Base-by-base conservation (phyloP, 2,329 filamentous ascomycete species). In the Pseudogymnoascus sp. region DNA sequence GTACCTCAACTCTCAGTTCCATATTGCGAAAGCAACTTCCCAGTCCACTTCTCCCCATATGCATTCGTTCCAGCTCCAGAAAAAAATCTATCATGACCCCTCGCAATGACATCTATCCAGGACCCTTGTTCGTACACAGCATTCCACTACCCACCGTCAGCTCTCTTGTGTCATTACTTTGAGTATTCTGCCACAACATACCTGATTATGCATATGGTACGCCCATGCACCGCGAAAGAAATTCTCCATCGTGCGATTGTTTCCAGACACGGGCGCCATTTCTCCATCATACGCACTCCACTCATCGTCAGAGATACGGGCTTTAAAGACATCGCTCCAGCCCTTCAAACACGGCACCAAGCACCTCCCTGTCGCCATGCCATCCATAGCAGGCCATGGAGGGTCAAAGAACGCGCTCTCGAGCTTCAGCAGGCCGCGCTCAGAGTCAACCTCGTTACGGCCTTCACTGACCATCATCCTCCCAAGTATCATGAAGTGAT, bases 101-200 rank as follows among this genome's bases (percentile, higher is more conserved):
- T 31, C 25, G 46, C 46, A 56, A 56, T 56, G 25, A 56, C 46
- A 56, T 56, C 46, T 56, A 56, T 56, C 46, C 46, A 56, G 18
- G 46, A 56, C 5, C 46, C 46, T 8, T 56, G n/a, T 34, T 56
- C 46, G 6, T 56, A 56, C 46, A 56, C 46, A 31, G 46, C 25
- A 56, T 56, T 56, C 46, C 46, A 56, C 46, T 56, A 16, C 34
- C 25, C 5, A 34, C 31, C n/a, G n/a, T 56, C n/a, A 56, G 11
- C 6, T 18, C 46, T 12, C 46, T 34, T 1, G 0, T 18, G 8
- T 25, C 14, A 31, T 31, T 12, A 8, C 2, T 2, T 7, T n/a
- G 10, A 28, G 28, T 3, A 16, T 12, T 56, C 14, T 16, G 25
- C 6, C 12, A 3, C 4, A 34, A 31, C 46, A 56, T 56, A 56